Conservation (phyloP, 2,329 filamentous ascomycete species). For the Dactylellina leptospora region DNA sequence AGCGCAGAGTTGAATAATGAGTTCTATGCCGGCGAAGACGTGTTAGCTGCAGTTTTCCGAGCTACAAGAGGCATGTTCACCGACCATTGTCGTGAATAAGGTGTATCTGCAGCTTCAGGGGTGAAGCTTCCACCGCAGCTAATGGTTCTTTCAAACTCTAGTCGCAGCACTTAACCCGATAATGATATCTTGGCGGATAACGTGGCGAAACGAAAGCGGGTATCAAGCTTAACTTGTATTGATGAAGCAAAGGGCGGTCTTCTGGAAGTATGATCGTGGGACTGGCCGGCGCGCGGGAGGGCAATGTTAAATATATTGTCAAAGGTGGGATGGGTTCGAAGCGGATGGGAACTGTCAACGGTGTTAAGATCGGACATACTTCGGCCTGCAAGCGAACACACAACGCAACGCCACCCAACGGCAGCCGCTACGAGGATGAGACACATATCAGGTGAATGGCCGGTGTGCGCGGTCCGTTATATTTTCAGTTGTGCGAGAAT, state of each 20-base stretch:
- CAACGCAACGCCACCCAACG: slow-evolving; percentile 38
- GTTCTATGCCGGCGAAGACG: slow-evolving; percentile 66
- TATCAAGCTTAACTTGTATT: neutral
- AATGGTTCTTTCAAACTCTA: too few species aligned
- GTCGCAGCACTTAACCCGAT: too few species aligned
- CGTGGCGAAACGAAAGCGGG: too few species aligned
- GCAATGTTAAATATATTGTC: neutral
- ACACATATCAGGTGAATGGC: neutral
- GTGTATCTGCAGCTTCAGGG: slow-evolving; percentile 28
- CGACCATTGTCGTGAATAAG: slow-evolving; percentile 12
- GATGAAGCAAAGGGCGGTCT: neutral
- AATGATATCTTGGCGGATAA: too few species aligned
- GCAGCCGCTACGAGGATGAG: neutral
- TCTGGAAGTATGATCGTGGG: slow-evolving; percentile 2
- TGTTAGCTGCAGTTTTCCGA: slow-evolving; percentile 2
- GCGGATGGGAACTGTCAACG: slow-evolving; percentile 41
- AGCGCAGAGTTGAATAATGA: slow-evolving; percentile 85
- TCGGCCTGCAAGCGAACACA: slow-evolving; percentile 9
- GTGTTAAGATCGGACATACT: slow-evolving; percentile 46
- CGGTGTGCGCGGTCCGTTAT: neutral
- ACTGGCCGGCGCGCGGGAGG: neutral
- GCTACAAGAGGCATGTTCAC: neutral
- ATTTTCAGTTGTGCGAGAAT: neutral
- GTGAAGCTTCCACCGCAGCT: slow-evolving; percentile 9
- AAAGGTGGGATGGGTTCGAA: slow-evolving; percentile 5